phyloP scores from a whole-genome alignment of 2,329 filamentous ascomycete genomes.

The Cladorrhinum sp. region DNA sequence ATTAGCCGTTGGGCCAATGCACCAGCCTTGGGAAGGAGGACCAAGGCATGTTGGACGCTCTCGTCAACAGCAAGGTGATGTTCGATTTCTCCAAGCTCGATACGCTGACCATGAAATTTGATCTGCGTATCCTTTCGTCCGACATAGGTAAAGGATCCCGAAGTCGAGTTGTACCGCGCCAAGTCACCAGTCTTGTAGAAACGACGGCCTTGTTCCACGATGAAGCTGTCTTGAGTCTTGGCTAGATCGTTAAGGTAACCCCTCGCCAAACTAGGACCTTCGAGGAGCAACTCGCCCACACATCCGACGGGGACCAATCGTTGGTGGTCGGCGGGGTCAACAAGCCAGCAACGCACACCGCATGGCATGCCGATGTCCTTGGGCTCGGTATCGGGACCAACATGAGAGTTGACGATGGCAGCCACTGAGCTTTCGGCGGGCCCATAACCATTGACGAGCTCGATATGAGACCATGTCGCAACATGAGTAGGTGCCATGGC shows the following conservation, averaged over 20 bases:
- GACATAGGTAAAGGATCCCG: conserved; percentile 21
- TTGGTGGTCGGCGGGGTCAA: conserved; percentile 30
- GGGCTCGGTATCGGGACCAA: conserved; percentile 16
- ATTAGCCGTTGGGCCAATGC: conserved; percentile 30
- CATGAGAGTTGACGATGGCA: conserved; percentile 16
- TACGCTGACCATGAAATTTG: conserved; percentile 28
- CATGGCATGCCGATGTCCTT: conserved; percentile 27
- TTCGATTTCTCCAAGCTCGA: conserved; percentile 42
- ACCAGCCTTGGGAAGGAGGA: conserved; percentile 34
- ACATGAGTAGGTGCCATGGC: conserved; percentile 26
- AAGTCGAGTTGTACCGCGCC: conserved; percentile 30
- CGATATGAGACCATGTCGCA: conserved; percentile 26
- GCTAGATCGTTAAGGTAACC: conserved; percentile 26
- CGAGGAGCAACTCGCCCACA: conserved; percentile 26
- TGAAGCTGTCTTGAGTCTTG: conserved; percentile 46
- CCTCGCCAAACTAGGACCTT: conserved; percentile 22
- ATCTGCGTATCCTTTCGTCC: conserved; percentile 27
- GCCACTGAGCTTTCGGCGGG: conserved; percentile 27
- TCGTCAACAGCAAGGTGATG: conserved; percentile 53
- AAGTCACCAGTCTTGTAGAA: conserved; percentile 47
- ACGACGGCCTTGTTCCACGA: conserved; percentile 36
- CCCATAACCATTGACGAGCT: conserved; percentile 28
- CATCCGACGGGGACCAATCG: conserved; percentile 23
- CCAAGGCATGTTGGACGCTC: conserved; percentile 47
- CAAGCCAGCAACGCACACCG: conserved; percentile 31